phyloP scores from a whole-genome alignment of 2,329 filamentous ascomycete species.

The Didymella sp. region DNA sequence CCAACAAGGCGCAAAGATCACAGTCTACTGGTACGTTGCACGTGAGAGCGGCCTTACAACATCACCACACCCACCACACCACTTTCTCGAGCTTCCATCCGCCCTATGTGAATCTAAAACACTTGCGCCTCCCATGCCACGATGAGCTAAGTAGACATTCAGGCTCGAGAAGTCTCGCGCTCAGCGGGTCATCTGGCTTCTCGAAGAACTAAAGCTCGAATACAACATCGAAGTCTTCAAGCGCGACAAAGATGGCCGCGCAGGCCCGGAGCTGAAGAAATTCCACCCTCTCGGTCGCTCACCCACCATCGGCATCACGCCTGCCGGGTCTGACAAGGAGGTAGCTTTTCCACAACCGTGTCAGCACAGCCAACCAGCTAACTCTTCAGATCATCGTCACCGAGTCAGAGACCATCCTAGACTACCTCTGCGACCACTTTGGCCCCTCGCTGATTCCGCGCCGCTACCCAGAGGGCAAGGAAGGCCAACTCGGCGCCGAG shows the following conservation, averaged over 20 bases:
- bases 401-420: constrained; percentile 80
- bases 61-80: not conserved
- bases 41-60: constrained; percentile 1
- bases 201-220: constrained; percentile 79
- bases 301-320: constrained; percentile 73
- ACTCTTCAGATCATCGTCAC: constrained; percentile 65
- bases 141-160: not conserved
- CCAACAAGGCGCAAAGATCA: constrained; percentile 46
- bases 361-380: too few relatives aligned
- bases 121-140: not conserved
- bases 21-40: constrained; percentile 45
- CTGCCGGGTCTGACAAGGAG: constrained; percentile 55
- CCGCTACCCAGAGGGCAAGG: constrained; percentile 60
- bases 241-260: constrained; percentile 68
- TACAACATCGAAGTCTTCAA: constrained; percentile 85
- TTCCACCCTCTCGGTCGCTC: constrained; percentile 89
- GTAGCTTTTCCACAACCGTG: not conserved
- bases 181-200: constrained; percentile 83
- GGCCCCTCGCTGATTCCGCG: constrained; percentile 60
- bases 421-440: constrained; percentile 79
- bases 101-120: not conserved
- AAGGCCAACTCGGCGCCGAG: constrained; percentile 64
- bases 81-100: not conserved
- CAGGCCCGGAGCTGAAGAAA: constrained; percentile 76
- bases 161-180: constrained; percentile 86